Evolutionary conservation across 441 rosid species (phyloP).

Genomic region (Monsonia emarginata): DNA sequence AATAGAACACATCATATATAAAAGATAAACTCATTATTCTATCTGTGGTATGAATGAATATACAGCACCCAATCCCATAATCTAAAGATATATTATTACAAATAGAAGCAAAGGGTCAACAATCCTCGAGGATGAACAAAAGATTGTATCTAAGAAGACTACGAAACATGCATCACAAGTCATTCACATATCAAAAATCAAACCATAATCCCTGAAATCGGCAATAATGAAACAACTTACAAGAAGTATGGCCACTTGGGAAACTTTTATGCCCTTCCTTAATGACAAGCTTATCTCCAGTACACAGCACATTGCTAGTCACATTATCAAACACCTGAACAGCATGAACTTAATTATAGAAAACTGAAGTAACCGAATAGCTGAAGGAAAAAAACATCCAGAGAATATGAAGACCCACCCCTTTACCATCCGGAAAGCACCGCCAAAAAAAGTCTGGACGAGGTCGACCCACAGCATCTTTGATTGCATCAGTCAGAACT

Average conservation of each 20-base stretch:
- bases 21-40: neutral
- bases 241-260: conserved; percentile 85
- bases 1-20: neutral
- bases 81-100: neutral
- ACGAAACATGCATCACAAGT: neutral
- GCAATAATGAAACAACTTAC: conserved; percentile 27
- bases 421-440: conserved; percentile 86
- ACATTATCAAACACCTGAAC: conserved; percentile 19
- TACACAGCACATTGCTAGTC: conserved; percentile 50
- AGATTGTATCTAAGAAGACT: neutral
- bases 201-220: neutral
- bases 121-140: neutral
- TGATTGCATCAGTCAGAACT: conserved; percentile 64
- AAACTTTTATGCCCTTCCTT: conserved; percentile 89
- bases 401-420: conserved; percentile 31
- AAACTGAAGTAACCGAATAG: neutral
- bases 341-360: conserved; percentile 42
- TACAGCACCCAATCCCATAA: neutral
- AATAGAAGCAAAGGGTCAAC: neutral
- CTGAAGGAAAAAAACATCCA: neutral
- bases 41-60: neutral
- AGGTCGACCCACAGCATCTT: conserved; percentile 78
- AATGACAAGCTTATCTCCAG: conserved; percentile 45
- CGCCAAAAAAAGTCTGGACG: conserved; percentile 94
- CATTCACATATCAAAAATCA: neutral